Conservation (phyloP, 2,329 filamentous ascomycete species). For the Aspergillus felis region DNA sequence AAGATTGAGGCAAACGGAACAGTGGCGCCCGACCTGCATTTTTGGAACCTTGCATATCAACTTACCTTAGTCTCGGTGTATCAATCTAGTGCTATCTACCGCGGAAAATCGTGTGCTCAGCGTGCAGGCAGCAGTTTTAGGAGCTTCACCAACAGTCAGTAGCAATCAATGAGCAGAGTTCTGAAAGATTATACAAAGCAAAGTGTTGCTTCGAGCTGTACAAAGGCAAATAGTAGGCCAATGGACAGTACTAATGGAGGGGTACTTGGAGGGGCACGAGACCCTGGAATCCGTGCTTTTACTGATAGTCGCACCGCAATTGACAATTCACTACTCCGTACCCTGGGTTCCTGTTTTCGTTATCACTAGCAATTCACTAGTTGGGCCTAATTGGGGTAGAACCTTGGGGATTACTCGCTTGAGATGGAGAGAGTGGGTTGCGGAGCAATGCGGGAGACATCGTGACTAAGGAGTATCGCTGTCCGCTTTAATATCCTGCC, state of each 20-base stretch:
- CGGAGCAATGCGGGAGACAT: constrained; percentile 3
- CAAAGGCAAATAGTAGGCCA: not conserved
- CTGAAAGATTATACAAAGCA: too few species aligned
- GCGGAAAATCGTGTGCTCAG: too few species aligned
- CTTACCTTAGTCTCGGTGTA: not conserved
- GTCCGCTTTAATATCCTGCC: constrained; percentile 4
- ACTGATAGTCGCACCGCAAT: not conserved
- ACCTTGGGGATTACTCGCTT: not conserved
- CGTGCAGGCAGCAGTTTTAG: not conserved
- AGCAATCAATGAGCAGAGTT: too few species aligned
- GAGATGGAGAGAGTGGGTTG: constrained; percentile 1
- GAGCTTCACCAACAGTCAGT: not conserved
- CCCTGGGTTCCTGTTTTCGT: too few species aligned
- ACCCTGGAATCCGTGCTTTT: too few species aligned
- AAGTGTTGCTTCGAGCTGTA: not conserved
- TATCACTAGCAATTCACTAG: too few species aligned
- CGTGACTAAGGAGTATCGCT: constrained; percentile 6
- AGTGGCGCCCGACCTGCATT: not conserved
- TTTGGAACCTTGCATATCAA: not conserved
- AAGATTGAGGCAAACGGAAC: not conserved
- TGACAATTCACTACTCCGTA: too few species aligned
- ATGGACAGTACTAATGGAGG: not conserved
- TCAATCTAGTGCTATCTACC: too few species aligned
- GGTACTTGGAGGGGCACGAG: not conserved
- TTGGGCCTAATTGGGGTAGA: too few species aligned